Percentiles rank a stretch among this genome's conserved stretches.
These are phyloP conservation scores for Magnaporthiopsis rhizophila DNA, from an alignment of 2,329 filamentous ascomycete species.

Conservation along the genomic window DNA sequence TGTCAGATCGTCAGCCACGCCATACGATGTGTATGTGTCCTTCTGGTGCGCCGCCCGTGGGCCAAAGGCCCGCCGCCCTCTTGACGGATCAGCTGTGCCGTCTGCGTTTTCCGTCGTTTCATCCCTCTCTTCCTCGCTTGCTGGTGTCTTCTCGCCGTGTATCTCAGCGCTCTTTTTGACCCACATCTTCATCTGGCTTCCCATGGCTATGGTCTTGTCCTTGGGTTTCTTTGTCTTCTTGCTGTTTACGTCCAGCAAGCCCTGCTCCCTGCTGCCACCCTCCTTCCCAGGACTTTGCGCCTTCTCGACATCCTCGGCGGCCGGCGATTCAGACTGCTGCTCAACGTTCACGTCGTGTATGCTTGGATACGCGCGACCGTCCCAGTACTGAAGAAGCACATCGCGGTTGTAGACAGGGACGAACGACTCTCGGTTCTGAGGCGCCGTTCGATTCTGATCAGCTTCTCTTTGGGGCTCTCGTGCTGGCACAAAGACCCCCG, in stretches of 20 bases:
- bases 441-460: neutral
- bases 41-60: constrained; percentile 19
- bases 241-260: neutral
- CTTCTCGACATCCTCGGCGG: constrained; percentile 1
- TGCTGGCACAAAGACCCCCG: constrained; percentile 73
- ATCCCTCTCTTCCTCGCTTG: neutral
- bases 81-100: constrained; percentile 12
- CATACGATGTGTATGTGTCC: constrained; percentile 47
- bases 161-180: constrained; percentile 62
- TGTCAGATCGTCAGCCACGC: constrained; percentile 18
- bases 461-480: neutral
- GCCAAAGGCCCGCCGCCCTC: constrained; percentile 9
- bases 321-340: constrained; percentile 21
- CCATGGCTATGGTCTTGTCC: constrained; percentile 46
- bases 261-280: constrained; percentile 3
- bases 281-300: constrained; percentile 2
- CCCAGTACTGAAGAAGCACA: constrained; percentile 7
- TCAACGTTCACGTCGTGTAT: constrained; percentile 49
- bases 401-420: constrained; percentile 5
- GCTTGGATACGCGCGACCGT: constrained; percentile 46
- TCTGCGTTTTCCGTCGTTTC: constrained; percentile 22
- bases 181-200: constrained; percentile 64
- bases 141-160: constrained; percentile 24
- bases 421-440: neutral
- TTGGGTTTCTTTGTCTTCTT: constrained; percentile 52